Conservation (phyloP, 2,329 filamentous ascomycete genomes). For the Aspergillus spinulosporus region DNA sequence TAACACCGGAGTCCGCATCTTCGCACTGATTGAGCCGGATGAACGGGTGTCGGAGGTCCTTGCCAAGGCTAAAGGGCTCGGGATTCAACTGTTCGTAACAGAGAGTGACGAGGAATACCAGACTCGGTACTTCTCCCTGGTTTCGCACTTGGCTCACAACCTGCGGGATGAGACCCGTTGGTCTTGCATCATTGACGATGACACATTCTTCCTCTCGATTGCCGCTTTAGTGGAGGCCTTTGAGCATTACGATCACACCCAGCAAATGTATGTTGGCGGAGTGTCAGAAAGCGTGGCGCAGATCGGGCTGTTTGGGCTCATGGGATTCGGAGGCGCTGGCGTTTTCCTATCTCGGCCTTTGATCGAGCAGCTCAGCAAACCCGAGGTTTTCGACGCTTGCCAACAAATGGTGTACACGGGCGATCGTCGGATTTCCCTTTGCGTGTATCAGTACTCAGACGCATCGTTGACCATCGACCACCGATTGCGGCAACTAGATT, state of each 20-base stretch:
- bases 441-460: slow-evolving; percentile 56
- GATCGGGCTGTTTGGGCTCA: slow-evolving; percentile 56
- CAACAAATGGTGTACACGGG: slow-evolving; percentile 50
- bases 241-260: slow-evolving; percentile 49
- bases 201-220: slow-evolving; percentile 63
- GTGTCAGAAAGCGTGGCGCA: slow-evolving; percentile 59
- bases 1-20: slow-evolving; percentile 52
- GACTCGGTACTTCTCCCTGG: slow-evolving; percentile 59
- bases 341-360: slow-evolving; percentile 59
- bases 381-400: slow-evolving; percentile 50
- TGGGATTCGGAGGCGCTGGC: slow-evolving; percentile 63
- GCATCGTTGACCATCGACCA: slow-evolving; percentile 58
- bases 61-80: slow-evolving; percentile 37
- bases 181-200: slow-evolving; percentile 62
- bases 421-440: slow-evolving; percentile 59
- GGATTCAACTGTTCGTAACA: slow-evolving; percentile 46
- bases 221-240: slow-evolving; percentile 53
- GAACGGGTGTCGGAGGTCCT: slow-evolving; percentile 31
- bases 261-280: slow-evolving; percentile 57
- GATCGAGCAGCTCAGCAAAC: slow-evolving; percentile 48
- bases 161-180: slow-evolving; percentile 52
- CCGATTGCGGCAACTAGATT: slow-evolving; percentile 59
- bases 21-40: slow-evolving; percentile 53
- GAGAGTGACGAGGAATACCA: slow-evolving; percentile 40
- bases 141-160: slow-evolving; percentile 52